These are phyloP conservation scores for Cercospora janseana DNA, from an alignment of 2,329 filamentous ascomycete species.

Conservation along the genomic window DNA sequence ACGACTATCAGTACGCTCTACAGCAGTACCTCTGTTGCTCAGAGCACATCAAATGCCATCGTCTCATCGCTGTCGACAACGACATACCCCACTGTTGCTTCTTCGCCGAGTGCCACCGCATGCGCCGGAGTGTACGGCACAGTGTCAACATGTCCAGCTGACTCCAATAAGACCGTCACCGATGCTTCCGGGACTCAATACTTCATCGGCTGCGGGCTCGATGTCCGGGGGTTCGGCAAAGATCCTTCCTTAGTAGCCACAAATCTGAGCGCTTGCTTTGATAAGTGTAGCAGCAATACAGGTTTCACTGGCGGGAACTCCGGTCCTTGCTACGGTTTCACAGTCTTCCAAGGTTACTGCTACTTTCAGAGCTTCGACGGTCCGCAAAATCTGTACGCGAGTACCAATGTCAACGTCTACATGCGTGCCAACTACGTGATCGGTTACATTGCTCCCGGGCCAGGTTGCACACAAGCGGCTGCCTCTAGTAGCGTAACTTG, in stretches of 20 bases:
- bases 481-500: background rate
- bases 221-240: background rate
- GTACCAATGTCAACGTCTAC: background rate
- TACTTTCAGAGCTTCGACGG: slow-evolving; percentile 8
- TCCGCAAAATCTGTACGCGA: background rate
- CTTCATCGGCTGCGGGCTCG: slow-evolving; percentile 8
- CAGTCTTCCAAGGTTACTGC: slow-evolving; percentile 9
- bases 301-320: background rate
- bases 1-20: too few relatives aligned
- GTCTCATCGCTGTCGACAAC: background rate
- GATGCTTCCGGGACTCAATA: slow-evolving; percentile 5
- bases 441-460: background rate
- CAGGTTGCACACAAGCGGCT: background rate
- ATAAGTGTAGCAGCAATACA: background rate
- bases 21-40: too few relatives aligned
- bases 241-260: background rate
- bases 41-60: background rate
- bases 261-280: slow-evolving; percentile 3
- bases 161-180: slow-evolving; percentile 1
- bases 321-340: slow-evolving; percentile 8
- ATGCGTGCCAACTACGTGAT: background rate
- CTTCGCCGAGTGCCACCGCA: background rate
- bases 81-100: background rate
- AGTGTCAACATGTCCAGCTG: background rate
- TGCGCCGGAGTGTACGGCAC: background rate